Base-by-base conservation (phyloP, 2,329 filamentous ascomycete species). In the Trichophyton mentagrophytes region DNA sequence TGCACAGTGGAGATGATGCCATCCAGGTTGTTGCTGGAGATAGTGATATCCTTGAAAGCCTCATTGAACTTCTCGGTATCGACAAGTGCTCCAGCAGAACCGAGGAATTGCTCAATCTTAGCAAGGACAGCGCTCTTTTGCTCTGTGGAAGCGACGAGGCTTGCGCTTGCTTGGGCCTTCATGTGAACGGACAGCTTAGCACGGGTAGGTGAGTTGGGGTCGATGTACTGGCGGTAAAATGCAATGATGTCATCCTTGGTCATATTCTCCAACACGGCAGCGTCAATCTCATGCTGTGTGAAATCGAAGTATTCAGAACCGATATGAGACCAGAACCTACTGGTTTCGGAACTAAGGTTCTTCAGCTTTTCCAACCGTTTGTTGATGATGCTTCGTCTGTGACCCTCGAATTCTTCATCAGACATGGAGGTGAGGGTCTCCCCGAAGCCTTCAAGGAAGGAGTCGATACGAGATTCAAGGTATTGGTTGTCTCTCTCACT, bases 361-460 rank as follows among this genome's bases (percentile, higher is more conserved):
- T 96, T 96, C 67, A 95, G 74, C 73, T 95, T 96, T 75, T 97
- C 91, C 22, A 95, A 77, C 15, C 89, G 80, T 75, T 90, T 90
- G 70, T 88, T 89, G 69, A 96, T 85, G 47, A 97, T 79, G 68
- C 90, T 95, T 67, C 88, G 83, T 77, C 96, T 96, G 76, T 97
- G 89, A 56, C 85, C 85, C 69, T 96, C 90, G 67, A 99, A 97
- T 8, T 92, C 89, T 1, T 83, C 78, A 1, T 92, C 85, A 2
- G 81, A 81, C 91, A 97, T 96, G 2, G 85, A 79, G 53, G 83
- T 78, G 25, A 97, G 74, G 2, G 78, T 85, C 49, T 82, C 77
- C 20, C 80, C 82, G 64, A 90, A 90, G 13, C 79, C 78, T 25
- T 77, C 77, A 46, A 99, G 75, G 79, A 97, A 97, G 1, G 84